Conservation (phyloP, 495 filamentous ascomycete genomes). For the Hypoxylon perforatum region DNA sequence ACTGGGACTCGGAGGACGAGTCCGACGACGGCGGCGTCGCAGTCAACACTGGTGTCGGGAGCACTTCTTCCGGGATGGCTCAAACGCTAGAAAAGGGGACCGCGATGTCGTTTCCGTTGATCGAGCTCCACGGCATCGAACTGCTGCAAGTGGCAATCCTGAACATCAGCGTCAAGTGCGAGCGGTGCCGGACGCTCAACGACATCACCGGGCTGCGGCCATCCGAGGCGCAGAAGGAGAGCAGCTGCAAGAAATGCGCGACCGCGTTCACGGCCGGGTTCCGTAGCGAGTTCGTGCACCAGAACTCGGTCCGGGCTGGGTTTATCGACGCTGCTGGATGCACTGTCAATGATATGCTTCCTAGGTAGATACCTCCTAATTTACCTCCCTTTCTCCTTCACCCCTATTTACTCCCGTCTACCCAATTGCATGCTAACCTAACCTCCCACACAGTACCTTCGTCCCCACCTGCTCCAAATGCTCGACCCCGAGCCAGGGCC, state of each 20-base stretch:
- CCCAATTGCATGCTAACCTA: not conserved
- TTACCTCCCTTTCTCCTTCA: not conserved
- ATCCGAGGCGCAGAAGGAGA: constrained; percentile 52
- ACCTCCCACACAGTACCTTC: constrained; percentile 68
- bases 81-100: constrained; percentile 70
- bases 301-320: constrained; percentile 78
- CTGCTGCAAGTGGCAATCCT: constrained; percentile 77
- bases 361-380: constrained; percentile 75
- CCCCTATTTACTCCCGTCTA: constrained; percentile 1
- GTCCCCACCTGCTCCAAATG: constrained; percentile 84
- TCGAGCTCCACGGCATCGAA: constrained; percentile 86
- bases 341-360: constrained; percentile 80
- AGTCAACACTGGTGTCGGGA: constrained; percentile 51
- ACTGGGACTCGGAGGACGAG: constrained; percentile 51
- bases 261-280: constrained; percentile 74
- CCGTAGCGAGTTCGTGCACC: constrained; percentile 80
- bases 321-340: constrained; percentile 87
- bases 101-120: constrained; percentile 81
- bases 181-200: constrained; percentile 80
- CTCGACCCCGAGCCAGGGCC: constrained; percentile 75
- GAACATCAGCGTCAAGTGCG: constrained; percentile 82
- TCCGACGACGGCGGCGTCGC: constrained; percentile 54
- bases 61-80: constrained; percentile 54
- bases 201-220: constrained; percentile 76
- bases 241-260: constrained; percentile 82